Evolutionary conservation across 2,329 filamentous ascomycete genomes (phyloP), one percentile per base, ranked within the genome.

Genomic region (Alternaria ethzedia): DNA sequence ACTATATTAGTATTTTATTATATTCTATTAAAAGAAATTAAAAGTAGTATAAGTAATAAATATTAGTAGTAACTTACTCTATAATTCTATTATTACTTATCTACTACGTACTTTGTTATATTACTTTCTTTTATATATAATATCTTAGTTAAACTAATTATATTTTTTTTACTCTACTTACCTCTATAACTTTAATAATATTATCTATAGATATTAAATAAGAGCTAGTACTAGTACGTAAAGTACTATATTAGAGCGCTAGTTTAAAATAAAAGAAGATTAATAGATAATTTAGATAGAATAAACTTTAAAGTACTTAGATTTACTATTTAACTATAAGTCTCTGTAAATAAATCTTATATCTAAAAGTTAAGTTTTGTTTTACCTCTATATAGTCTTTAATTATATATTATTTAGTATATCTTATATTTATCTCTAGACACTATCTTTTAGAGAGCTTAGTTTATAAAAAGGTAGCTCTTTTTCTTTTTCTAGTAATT

Each of bases 401-500:
- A 13, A 28, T 25, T 17, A 45, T 25, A 59, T 59, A 54, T 45
- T 13, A 26, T 36, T 12, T 26, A 26, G 26, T 25, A 15, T 47
- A 28, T 36, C 17, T 41, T 13, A 25, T 6, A 36, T 6, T 54
- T 7, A 47, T 41, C 21, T 13, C n/a, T 2, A 10, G n/a, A 41
- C 41, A 50, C 25, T 17, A 15, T 15, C 59, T 65, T 54, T 65
- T 65, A 20, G 43, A 63, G 36, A 15, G 15, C 36, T n/a, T 47
- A 25, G 49, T 57, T 43, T 57, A n/a, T 15, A 21, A 54, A 52
- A 30, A 12, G 2, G 5, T 44, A 12, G 26, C n/a, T 57, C 11
- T 55, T 54, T 66, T 69, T 59, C 61, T 59, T 57, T 69, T 67
- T 49, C 50, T 62, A 23, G 15, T 56, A 8, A 8, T 13, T 5